Evolutionary conservation across 345 rosid species (phyloP).

Genomic region (Pseudoturritis turrita): DNA sequence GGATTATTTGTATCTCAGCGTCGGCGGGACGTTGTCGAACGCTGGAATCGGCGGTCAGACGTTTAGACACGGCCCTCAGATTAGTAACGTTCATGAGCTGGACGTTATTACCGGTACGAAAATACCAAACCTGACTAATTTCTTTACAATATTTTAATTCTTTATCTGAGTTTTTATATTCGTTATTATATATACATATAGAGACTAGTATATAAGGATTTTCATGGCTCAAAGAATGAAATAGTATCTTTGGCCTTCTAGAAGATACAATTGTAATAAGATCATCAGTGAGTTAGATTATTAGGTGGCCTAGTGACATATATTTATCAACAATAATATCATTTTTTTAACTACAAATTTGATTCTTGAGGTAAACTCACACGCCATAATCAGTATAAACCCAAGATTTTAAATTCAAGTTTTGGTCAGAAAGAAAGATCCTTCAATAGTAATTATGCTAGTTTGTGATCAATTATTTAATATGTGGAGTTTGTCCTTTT

Average conservation of each 20-base stretch:
- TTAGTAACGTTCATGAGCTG: slow-evolving; percentile 75
- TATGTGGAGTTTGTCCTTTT: slow-evolving; percentile 3
- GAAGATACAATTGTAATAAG: not conserved
- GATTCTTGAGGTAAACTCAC: slow-evolving; percentile 12
- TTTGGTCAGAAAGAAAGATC: slow-evolving; percentile 18
- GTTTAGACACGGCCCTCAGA: slow-evolving; percentile 91
- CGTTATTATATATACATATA: not conserved
- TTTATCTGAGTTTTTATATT: not conserved
- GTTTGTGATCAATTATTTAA: not conserved
- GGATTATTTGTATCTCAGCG: slow-evolving; percentile 77
- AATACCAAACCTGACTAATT: not conserved
- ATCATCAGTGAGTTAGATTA: not conserved
- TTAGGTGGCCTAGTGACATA: not conserved
- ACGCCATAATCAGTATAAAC: not conserved
- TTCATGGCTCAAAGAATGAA: not conserved
- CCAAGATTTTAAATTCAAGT: not conserved
- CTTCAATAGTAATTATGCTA: not conserved
- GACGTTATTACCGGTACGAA: slow-evolving; percentile 82
- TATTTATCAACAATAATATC: not conserved
- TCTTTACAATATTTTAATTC: not conserved
- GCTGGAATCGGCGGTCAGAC: slow-evolving; percentile 94
- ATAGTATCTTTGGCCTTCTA: not conserved
- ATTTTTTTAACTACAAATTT: not conserved
- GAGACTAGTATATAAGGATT: not conserved
- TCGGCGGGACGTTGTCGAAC: slow-evolving; percentile 92